phyloP scores from a whole-genome alignment of 257 asterid species.

The Ilex asprella region DNA sequence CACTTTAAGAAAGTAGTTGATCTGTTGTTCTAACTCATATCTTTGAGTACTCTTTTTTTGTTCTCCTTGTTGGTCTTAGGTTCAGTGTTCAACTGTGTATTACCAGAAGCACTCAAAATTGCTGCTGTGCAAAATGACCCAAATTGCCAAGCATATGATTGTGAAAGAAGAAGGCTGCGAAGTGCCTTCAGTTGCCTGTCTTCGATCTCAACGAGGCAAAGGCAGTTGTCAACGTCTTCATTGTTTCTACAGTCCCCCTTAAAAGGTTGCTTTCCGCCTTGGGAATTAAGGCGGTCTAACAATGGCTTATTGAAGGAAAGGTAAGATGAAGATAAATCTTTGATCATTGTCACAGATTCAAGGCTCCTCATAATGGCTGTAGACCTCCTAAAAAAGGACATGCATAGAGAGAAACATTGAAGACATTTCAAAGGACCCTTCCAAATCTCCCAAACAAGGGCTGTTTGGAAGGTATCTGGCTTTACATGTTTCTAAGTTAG shows the following conservation, averaged over 20 bases:
- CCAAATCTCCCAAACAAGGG: slow-evolving; percentile 1
- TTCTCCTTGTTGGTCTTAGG: slow-evolving; percentile 28
- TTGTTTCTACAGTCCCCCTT: slow-evolving; percentile 64
- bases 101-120: slow-evolving; percentile 76
- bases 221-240: slow-evolving; percentile 66
- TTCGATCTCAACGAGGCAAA: slow-evolving; percentile 79
- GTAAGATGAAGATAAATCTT: slow-evolving; percentile 8
- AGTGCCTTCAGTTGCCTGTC: slow-evolving; percentile 69
- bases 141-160: slow-evolving; percentile 31
- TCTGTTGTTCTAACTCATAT: too few species aligned
- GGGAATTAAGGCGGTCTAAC: slow-evolving; percentile 52
- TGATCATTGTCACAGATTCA: too few species aligned
- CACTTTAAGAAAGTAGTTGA: too few species aligned
- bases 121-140: slow-evolving; percentile 61
- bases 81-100: slow-evolving; percentile 61
- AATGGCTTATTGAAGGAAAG: slow-evolving; percentile 51
- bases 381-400: too few species aligned
- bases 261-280: slow-evolving; percentile 60
- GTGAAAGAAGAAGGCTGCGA: slow-evolving; percentile 65
- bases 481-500: too few species aligned
- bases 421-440: not conserved
- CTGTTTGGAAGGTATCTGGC: slow-evolving; percentile 2
- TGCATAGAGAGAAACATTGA: too few species aligned
- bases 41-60: not conserved
- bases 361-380: too few species aligned